These are phyloP conservation scores for Beauveria rudraprayagi DNA, from an alignment of 2,329 filamentous ascomycete genomes.

Conservation along the genomic window DNA sequence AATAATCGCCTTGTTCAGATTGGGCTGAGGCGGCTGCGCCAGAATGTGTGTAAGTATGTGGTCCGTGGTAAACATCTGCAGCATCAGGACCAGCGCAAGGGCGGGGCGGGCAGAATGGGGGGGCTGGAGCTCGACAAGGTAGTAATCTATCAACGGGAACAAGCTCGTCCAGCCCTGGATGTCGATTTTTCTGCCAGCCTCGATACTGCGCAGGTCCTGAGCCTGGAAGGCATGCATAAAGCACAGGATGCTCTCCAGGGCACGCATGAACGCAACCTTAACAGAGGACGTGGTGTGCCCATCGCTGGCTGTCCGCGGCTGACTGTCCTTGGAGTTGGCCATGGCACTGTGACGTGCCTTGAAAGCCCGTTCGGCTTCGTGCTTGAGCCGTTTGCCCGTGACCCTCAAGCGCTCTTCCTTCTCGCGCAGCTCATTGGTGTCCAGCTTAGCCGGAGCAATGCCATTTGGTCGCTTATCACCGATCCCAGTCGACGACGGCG, in stretches of 20 bases:
- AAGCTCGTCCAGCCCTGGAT: slow-evolving; percentile 34
- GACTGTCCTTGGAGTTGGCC: slow-evolving; percentile 16
- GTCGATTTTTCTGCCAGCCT: slow-evolving; percentile 34
- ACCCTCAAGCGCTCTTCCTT: slow-evolving; percentile 29
- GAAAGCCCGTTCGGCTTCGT: slow-evolving; percentile 41
- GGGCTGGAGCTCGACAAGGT: slow-evolving; percentile 32
- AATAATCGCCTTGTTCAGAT: slow-evolving; percentile 17
- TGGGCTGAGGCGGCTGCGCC: slow-evolving; percentile 12
- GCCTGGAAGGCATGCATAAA: slow-evolving; percentile 48
- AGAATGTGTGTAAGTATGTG: slow-evolving; percentile 33
- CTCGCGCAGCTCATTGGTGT: slow-evolving; percentile 23
- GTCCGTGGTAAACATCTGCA: slow-evolving; percentile 37
- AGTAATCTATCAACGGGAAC: slow-evolving; percentile 34
- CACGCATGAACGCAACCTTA: slow-evolving; percentile 35
- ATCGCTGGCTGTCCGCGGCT: slow-evolving; percentile 13
- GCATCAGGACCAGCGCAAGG: slow-evolving; percentile 33
- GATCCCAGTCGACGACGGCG: slow-evolving; percentile 10
- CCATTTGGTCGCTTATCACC: slow-evolving; percentile 25
- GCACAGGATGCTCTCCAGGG: slow-evolving; percentile 41
- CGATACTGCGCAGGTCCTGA: slow-evolving; percentile 32
- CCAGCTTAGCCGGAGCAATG: slow-evolving; percentile 19
- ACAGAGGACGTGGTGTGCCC: slow-evolving; percentile 28
- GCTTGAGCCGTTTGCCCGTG: slow-evolving; percentile 45
- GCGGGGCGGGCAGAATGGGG: slow-evolving; percentile 28
- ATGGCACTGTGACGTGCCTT: slow-evolving; percentile 16